A percentile compares a stretch with the other conserved stretches of the same genome.
These are phyloP conservation scores for Hyaloperonospora brassicae DNA, from an alignment of 352 stramenopile species.

Conservation along the genomic window DNA sequence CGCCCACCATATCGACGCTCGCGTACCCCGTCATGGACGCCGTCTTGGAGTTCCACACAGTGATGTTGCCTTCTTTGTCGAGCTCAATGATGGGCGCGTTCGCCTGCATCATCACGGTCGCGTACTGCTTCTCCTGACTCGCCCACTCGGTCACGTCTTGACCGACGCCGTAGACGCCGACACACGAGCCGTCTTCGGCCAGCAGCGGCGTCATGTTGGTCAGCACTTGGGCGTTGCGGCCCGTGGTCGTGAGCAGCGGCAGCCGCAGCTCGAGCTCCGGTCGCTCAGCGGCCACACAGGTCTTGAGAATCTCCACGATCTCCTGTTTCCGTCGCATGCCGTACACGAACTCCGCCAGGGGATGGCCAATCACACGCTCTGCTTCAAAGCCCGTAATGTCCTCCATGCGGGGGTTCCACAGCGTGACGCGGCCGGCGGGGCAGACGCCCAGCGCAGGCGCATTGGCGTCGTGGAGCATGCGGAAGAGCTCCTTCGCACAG, in stretches of 20 bases:
- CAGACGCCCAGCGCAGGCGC: conserved; percentile 42
- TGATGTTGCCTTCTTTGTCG: conserved; percentile 52
- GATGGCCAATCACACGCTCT: conserved; percentile 23
- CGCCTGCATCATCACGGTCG: conserved; percentile 55
- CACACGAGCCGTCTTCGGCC: conserved; percentile 3
- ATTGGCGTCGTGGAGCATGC: conserved; percentile 47
- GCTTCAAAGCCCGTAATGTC: conserved; percentile 30
- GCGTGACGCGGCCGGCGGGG: conserved; percentile 34
- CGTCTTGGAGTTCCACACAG: conserved; percentile 60
- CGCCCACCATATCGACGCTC: conserved; percentile 39
- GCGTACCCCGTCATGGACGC: conserved; percentile 56
- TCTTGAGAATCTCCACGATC: conserved; percentile 3
- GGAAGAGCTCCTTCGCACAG: no score
- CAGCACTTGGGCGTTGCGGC: conserved; percentile 16
- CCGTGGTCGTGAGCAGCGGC: conserved; percentile 3
- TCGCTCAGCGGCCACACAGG: not conserved
- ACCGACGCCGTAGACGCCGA: conserved; percentile 41
- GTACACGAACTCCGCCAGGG: conserved; percentile 31
- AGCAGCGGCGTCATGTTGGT: conserved; percentile 32
- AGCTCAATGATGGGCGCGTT: conserved; percentile 76
- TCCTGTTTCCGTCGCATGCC: conserved; percentile 13
- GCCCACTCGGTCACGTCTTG: conserved; percentile 47
- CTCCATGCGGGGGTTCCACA: conserved; percentile 61
- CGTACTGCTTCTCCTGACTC: conserved; percentile 43
- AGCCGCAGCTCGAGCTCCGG: not conserved